A percentile compares a stretch with the other conserved stretches of the same genome.
Conservation (phyloP, 192 early-diverging fungal genomes). For the Thamnidium elegans region DNA sequence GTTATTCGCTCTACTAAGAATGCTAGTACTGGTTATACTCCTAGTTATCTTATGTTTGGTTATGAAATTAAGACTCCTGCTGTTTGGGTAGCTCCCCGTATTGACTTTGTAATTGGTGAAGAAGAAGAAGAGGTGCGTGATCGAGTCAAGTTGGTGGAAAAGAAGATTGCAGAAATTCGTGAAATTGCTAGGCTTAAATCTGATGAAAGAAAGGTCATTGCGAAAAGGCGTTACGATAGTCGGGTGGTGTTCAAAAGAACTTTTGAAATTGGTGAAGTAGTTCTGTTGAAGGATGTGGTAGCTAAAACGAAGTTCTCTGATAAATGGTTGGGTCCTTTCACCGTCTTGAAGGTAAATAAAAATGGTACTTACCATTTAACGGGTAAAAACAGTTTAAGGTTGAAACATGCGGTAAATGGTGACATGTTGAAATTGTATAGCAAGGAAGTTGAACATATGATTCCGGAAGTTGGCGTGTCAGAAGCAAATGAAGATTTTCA, state of each 20-base stretch:
- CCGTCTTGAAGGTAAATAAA: not conserved
- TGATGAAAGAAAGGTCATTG: not conserved
- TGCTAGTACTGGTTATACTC: constrained; percentile 1
- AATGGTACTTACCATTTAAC: not conserved
- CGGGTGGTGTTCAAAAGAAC: not conserved
- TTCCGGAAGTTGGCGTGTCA: not conserved
- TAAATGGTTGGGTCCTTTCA: constrained; percentile 5
- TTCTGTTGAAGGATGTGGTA: not conserved
- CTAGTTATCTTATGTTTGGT: constrained; percentile 14
- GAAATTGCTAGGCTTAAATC: not conserved
- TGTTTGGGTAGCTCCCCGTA: constrained; percentile 6
- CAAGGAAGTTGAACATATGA: not conserved
- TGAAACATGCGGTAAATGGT: constrained; percentile 2
- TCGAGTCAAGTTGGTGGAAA: not conserved
- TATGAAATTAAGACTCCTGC: constrained; percentile 13
- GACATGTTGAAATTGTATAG: not conserved
- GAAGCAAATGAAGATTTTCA: not conserved
- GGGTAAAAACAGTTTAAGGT: not conserved
- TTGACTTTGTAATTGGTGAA: constrained; percentile 9
- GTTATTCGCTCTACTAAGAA: constrained; percentile 14
- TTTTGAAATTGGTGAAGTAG: constrained; percentile 2
- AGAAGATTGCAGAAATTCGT: not conserved
- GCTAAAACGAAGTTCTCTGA: not conserved
- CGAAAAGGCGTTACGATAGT: not conserved
- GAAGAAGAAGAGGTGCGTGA: not conserved